Percentiles rank a stretch among this genome's conserved stretches.
Conservation (phyloP, 768 basidiomycete genomes). For the Boletus pseudo-olivaceus region DNA sequence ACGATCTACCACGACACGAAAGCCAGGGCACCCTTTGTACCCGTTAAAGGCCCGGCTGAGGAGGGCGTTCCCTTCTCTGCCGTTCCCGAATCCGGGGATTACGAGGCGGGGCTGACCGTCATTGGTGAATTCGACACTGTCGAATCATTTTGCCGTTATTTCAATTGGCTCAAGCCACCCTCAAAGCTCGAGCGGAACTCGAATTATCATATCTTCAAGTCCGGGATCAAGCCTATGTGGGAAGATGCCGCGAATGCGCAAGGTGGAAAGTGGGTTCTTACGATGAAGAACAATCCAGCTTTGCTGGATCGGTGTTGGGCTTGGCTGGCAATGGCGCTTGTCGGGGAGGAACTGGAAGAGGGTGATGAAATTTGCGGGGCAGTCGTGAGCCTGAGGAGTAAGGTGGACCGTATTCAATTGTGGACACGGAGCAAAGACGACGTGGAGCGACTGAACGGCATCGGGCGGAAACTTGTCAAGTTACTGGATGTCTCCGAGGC, state of each 20-base stretch:
- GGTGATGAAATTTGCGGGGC: conserved; percentile 79
- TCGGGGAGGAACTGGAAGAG: conserved; percentile 61
- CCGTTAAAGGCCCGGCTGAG: conserved; percentile 17
- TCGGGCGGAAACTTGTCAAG: conserved; percentile 81
- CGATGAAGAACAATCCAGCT: conserved; percentile 80
- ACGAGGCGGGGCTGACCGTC: conserved; percentile 81
- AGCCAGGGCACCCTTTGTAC: conserved; percentile 48
- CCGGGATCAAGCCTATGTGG: conserved; percentile 96
- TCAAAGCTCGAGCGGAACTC: conserved; percentile 84
- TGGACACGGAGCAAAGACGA: conserved; percentile 89
- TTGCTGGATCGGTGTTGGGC: conserved; percentile 86
- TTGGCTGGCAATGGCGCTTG: conserved; percentile 87
- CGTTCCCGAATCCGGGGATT: conserved; percentile 66
- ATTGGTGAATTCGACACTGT: conserved; percentile 91
- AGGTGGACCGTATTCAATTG: conserved; percentile 87
- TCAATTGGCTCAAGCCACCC: conserved; percentile 93
- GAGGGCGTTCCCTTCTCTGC: conserved; percentile 31
- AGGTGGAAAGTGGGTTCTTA: conserved; percentile 94
- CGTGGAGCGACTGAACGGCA: conserved; percentile 76
- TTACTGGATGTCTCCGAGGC: conserved; percentile 80
- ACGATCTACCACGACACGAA: conserved; percentile 90
- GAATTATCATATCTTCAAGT: conserved; percentile 95
- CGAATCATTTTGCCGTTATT: conserved; percentile 85
- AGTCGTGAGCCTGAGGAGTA: conserved; percentile 82
- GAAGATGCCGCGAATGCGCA: conserved; percentile 89